Conservation (phyloP, 768 basidiomycete genomes). For the Russula griseocarnosa region DNA sequence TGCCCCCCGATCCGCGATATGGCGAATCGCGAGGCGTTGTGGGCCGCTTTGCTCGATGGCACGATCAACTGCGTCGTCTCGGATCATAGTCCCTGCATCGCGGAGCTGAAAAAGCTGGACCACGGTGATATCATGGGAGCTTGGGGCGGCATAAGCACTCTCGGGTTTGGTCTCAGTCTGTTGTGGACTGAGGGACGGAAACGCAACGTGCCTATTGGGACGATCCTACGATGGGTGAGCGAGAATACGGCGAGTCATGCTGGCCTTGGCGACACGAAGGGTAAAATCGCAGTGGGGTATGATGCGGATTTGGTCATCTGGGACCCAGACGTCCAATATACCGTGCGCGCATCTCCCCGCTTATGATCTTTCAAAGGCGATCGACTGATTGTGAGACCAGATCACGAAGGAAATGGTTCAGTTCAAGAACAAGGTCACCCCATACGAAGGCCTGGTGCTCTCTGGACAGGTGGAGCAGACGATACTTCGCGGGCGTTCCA, state of each 20-base stretch:
- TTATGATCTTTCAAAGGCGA: background rate
- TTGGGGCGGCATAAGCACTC: slow-evolving; percentile 92
- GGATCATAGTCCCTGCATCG: slow-evolving; percentile 90
- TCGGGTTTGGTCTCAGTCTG: slow-evolving; percentile 85
- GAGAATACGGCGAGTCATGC: slow-evolving; percentile 75
- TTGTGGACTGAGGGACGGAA: slow-evolving; percentile 81
- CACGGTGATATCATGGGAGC: slow-evolving; percentile 81
- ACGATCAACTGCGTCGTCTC: slow-evolving; percentile 91
- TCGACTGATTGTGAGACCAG: slow-evolving; percentile 38
- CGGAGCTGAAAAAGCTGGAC: slow-evolving; percentile 72
- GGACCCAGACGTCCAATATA: slow-evolving; percentile 54
- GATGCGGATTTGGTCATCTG: slow-evolving; percentile 89
- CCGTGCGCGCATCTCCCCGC: slow-evolving; percentile 33
- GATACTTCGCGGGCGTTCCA: slow-evolving; percentile 68
- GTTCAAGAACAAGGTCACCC: slow-evolving; percentile 93
- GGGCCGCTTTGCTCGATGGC: slow-evolving; percentile 78
- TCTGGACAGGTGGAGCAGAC: slow-evolving; percentile 72
- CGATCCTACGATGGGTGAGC: slow-evolving; percentile 74
- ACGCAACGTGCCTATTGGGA: slow-evolving; percentile 52
- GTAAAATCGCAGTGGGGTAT: slow-evolving; percentile 62
- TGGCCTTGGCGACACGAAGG: slow-evolving; percentile 66
- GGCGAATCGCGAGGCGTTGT: slow-evolving; percentile 68
- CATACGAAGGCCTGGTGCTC: slow-evolving; percentile 75
- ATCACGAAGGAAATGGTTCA: slow-evolving; percentile 67
- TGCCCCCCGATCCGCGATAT: slow-evolving; percentile 86